Conservation (phyloP, 2,329 filamentous ascomycete genomes). For the Berkeleyomyces rouxiae region DNA sequence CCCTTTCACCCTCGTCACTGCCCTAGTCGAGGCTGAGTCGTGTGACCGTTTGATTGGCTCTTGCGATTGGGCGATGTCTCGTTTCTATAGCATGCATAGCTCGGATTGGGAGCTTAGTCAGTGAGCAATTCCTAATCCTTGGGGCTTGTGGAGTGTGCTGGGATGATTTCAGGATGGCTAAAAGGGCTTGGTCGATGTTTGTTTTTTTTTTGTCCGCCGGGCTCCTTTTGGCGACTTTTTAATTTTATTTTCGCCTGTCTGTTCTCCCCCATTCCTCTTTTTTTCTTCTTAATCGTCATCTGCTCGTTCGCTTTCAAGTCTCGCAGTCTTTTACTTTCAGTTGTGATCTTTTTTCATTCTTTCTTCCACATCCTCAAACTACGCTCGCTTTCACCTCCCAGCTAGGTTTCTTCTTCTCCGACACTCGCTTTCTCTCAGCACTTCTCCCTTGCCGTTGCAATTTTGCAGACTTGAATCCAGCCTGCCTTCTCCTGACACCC, state of each 20-base stretch:
- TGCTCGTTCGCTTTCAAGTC: neutral
- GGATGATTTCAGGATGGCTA: neutral
- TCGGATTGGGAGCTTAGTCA: neutral
- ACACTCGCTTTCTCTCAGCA: neutral
- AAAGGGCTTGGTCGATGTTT: neutral
- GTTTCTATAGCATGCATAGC: slow-evolving; percentile 5
- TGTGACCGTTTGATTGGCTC: neutral
- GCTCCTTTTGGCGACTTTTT: neutral
- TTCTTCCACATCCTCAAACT: neutral
- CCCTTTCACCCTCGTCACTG: neutral
- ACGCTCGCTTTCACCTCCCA: neutral
- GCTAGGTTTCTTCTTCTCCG: neutral
- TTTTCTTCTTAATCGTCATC: neutral
- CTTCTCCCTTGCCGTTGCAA: neutral
- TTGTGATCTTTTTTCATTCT: neutral
- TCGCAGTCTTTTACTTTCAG: neutral
- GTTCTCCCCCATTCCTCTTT: neutral
- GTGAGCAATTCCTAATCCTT: neutral
- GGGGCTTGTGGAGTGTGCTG: too few species aligned
- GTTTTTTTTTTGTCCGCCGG: neutral
- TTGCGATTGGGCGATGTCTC: neutral
- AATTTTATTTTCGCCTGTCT: neutral
- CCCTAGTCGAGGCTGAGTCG: neutral
- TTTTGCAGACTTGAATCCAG: neutral
- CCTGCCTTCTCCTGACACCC: neutral